Evolutionary conservation across 345 rosid genomes (phyloP), one percentile per base, ranked within the genome.

Genomic region (Toxicodendron radicans): DNA sequence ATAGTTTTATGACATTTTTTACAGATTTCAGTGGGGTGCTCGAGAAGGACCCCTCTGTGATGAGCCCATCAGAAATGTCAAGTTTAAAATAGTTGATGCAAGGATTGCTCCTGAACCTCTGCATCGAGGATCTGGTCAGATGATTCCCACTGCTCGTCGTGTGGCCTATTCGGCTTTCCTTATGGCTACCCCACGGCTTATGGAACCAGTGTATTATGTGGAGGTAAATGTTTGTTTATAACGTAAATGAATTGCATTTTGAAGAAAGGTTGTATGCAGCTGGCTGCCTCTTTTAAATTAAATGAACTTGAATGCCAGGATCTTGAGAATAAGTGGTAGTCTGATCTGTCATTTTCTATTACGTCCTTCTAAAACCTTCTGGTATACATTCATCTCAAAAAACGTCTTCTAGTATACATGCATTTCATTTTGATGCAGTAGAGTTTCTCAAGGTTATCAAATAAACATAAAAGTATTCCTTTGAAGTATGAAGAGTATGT

Each of bases 151-250:
- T 38, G 96, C 99, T 74, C 79, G 98, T 57, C 97, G 98, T 73
- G 99, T 93, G 64, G 97, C 95, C 38, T 90, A 89, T 83, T 95
- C 99, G 32, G 85, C 97, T 46, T 95, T 95, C 76, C 97, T 93
- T 62, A 87, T 95, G 98, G 99, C 98, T 35, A 89, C 97, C 53
- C 99, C 98, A 43, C 87, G 98, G 68, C 93, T 95, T 48, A 93
- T 95, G 98, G 99, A 95, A 81, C 99, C 99, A 53, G 98, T 93
- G n/a, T 93, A 95, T 75, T 93, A 93, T 81, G 97, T 93, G 57
- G 99, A 95, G 98, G 97, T 95, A 78, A 38, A 74, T 78, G 45
- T 48, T 63, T 60, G 58, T 49, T 61, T 4, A 18, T 58, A 73
- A 23, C 51, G 23, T 46, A 5, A 32, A 43, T 43, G 16, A 52